Percentiles rank a stretch among this genome's conserved stretches.
Evolutionary conservation across 1,284 basidiomycete genomes (phyloP).

Genomic region (Ustilago lituana): DNA sequence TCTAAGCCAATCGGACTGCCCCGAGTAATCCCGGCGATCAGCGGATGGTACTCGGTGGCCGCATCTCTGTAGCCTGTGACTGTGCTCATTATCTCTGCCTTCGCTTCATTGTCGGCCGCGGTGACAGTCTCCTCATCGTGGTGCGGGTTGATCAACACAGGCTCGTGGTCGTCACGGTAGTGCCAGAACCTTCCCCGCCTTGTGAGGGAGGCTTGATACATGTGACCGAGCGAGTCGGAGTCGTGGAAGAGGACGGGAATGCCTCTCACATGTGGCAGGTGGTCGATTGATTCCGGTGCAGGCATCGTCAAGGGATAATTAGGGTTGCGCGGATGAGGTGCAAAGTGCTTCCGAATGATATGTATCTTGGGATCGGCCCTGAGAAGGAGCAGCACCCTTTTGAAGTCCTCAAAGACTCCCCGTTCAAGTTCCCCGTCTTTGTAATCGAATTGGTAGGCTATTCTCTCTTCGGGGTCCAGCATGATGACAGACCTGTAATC

Average conservation of each 20-base stretch:
- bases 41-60: no score
- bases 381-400: neutral
- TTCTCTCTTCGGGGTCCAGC: neutral
- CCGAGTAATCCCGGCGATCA: no score
- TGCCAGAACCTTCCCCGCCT: slow-evolving; percentile 1
- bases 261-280: neutral
- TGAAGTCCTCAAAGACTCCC: neutral
- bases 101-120: no score
- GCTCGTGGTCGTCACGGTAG: neutral
- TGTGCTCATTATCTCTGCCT: no score
- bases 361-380: slow-evolving; percentile 1
- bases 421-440: neutral
- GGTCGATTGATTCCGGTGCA: neutral
- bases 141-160: neutral
- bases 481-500: neutral
- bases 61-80: no score
- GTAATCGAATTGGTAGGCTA: neutral
- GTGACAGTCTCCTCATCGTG: no score
- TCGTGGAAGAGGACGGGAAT: slow-evolving; percentile 5
- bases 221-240: slow-evolving; percentile 6
- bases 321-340: no score
- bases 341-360: neutral
- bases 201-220: neutral
- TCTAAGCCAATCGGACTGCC: no score
- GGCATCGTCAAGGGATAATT: neutral